Percentiles rank a stretch among this genome's conserved stretches.
These are phyloP conservation scores for Trypanosoma lewisi DNA, from an alignment of 208 protist species.

Conservation along the genomic window DNA sequence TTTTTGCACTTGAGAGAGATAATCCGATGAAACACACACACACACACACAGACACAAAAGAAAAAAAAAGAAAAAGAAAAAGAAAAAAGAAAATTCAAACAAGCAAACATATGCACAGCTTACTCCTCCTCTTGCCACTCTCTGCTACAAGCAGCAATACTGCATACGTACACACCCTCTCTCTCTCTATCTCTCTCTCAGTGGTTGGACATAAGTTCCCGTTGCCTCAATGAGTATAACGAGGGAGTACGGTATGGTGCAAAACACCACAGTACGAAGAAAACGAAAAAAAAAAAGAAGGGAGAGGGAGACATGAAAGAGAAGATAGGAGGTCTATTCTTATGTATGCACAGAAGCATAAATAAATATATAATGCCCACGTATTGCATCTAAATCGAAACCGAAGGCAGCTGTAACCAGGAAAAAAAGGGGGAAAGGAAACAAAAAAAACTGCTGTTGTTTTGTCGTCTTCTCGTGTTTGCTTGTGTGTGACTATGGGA, in stretches of 20 bases:
- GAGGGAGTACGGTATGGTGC: constrained; percentile 9
- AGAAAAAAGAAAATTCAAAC: too few relatives aligned
- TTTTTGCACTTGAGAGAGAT: too few relatives aligned
- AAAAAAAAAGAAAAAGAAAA: background rate
- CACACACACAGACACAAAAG: constrained; percentile 12
- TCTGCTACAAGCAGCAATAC: too few relatives aligned
- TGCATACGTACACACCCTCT: background rate
- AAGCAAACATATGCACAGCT: too few relatives aligned
- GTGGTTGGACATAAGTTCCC: too few relatives aligned
- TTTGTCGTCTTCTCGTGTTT: background rate
- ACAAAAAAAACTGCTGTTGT: background rate
- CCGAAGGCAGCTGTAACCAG: background rate
- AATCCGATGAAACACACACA: constrained; percentile 22
- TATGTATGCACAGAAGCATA: background rate
- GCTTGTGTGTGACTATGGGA: background rate
- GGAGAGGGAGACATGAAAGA: constrained; percentile 7
- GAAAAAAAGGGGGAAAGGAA: background rate
- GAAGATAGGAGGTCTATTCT: background rate
- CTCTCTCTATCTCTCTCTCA: background rate
- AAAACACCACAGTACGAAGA: background rate
- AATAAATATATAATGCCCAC: constrained; percentile 6
- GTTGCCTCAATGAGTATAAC: too few relatives aligned
- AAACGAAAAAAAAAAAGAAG: constrained; percentile 21
- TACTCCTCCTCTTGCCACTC: too few relatives aligned
- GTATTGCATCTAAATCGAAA: background rate